These are phyloP conservation scores for Hemerocallis citrina DNA, from an alignment of 106 monocot species.

Conservation along the genomic window DNA sequence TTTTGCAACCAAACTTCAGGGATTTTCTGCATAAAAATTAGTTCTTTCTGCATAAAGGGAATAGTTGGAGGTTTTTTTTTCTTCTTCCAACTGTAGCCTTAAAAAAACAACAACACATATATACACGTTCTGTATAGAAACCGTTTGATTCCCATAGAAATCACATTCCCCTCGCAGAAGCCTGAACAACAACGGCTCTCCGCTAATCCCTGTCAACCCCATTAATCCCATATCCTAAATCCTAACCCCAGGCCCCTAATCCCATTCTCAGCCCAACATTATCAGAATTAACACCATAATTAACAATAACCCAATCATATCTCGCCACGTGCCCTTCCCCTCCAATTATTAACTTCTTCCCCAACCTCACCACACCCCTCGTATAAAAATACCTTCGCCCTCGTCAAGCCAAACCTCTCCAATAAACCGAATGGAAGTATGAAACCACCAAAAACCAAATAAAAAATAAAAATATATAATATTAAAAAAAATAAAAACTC, in stretches of 20 bases:
- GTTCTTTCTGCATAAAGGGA: too few species aligned
- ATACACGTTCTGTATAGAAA: too few species aligned
- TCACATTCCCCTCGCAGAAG: too few species aligned
- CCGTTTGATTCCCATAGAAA: too few species aligned
- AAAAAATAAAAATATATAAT: neutral
- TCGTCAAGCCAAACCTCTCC: slow-evolving; percentile 1
- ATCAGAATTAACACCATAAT: neutral
- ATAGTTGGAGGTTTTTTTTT: too few species aligned
- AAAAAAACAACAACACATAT: too few species aligned
- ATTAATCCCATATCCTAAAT: neutral
- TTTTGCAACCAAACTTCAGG: too few species aligned
- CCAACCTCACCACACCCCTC: neutral
- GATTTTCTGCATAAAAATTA: too few species aligned
- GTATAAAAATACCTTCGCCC: neutral
- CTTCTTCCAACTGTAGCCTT: too few species aligned
- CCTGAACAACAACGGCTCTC: neutral
- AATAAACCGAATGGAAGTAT: too few species aligned
- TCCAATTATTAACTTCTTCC: neutral
- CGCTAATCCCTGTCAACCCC: neutral
- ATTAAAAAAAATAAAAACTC: neutral
- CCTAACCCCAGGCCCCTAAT: neutral
- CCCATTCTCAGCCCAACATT: neutral
- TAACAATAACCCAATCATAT: neutral
- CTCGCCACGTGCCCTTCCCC: neutral
- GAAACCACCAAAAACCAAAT: neutral